A percentile compares a stretch with the other conserved stretches of the same genome.
phyloP scores from a whole-genome alignment of 805 yeast species.

The Ogataea trehalophila region DNA sequence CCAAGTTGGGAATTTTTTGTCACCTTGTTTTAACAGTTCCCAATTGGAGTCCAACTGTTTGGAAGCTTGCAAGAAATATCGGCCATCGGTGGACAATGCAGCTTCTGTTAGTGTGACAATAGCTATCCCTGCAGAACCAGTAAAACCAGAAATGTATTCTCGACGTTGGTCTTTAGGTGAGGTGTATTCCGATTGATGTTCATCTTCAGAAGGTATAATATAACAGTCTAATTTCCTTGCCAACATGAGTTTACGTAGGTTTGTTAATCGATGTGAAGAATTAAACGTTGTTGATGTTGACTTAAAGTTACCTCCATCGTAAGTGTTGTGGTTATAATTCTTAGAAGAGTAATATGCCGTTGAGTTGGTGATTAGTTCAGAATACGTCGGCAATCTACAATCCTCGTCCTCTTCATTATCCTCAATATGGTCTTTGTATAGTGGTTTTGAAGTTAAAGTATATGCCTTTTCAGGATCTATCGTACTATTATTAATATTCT shows the following conservation, averaged over 20 bases:
- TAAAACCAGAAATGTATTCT: conserved; percentile 78
- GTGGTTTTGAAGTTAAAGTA: no score
- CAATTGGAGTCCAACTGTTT: conserved; percentile 77
- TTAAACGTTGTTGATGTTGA: conserved; percentile 15
- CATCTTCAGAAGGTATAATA: conserved; percentile 74
- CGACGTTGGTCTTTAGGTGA: conserved; percentile 77
- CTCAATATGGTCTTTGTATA: no score
- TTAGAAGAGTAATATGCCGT: no score
- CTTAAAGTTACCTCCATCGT: neutral
- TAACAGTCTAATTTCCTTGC: conserved; percentile 45
- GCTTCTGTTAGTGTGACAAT: conserved; percentile 69
- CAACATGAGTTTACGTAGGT: conserved; percentile 42
- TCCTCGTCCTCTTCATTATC: no score
- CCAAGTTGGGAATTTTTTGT: conserved; percentile 72
- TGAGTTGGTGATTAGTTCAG: no score
- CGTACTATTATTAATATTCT: no score
- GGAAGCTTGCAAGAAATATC: conserved; percentile 89
- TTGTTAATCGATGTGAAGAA: conserved; percentile 33
- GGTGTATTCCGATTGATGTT: conserved; percentile 90
- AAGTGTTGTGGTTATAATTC: neutral
- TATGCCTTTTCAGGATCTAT: no score
- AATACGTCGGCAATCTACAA: no score
- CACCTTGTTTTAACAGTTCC: conserved; percentile 77
- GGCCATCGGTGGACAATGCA: conserved; percentile 86
- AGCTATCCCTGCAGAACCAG: conserved; percentile 92